Evolutionary conservation across 2,329 filamentous ascomycete genomes (phyloP).

Genomic region (Dryadomyces sulphureus): DNA sequence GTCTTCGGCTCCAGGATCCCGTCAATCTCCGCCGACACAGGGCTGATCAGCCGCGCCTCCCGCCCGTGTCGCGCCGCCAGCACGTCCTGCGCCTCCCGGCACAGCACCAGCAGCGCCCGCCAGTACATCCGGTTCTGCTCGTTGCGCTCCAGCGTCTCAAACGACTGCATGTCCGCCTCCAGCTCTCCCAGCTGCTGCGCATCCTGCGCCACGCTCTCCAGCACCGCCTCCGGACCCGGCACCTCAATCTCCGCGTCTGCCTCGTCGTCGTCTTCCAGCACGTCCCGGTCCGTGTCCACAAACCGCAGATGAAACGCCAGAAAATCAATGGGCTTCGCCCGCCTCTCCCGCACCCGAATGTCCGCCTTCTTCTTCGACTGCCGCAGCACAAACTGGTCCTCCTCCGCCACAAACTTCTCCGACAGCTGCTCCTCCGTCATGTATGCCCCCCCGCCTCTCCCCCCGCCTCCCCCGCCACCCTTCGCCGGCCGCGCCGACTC

Average conservation of each 20-base stretch:
- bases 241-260: constrained; percentile 59
- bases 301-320: constrained; percentile 82
- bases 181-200: constrained; percentile 57
- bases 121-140: constrained; percentile 73
- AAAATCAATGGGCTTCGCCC: constrained; percentile 87
- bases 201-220: constrained; percentile 43
- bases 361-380: constrained; percentile 97
- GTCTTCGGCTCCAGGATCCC: constrained; percentile 73
- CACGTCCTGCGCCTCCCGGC: constrained; percentile 47
- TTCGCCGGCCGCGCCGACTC: constrained; percentile 13
- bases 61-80: constrained; percentile 1
- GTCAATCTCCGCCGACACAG: constrained; percentile 79
- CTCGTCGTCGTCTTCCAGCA: constrained; percentile 78
- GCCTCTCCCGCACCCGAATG: constrained; percentile 79
- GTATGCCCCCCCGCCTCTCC: constrained; percentile 10
- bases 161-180: constrained; percentile 68
- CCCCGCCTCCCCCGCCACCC: constrained; percentile 2
- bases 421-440: constrained; percentile 65
- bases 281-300: constrained; percentile 69
- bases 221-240: constrained; percentile 65
- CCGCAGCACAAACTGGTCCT: constrained; percentile 89
- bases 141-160: constrained; percentile 67
- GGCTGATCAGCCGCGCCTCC: constrained; percentile 61
- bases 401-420: constrained; percentile 75
- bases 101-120: constrained; percentile 78